Conservation (phyloP, 371 early-diverging fungal species). For the Syncephalastrum monosporum region DNA sequence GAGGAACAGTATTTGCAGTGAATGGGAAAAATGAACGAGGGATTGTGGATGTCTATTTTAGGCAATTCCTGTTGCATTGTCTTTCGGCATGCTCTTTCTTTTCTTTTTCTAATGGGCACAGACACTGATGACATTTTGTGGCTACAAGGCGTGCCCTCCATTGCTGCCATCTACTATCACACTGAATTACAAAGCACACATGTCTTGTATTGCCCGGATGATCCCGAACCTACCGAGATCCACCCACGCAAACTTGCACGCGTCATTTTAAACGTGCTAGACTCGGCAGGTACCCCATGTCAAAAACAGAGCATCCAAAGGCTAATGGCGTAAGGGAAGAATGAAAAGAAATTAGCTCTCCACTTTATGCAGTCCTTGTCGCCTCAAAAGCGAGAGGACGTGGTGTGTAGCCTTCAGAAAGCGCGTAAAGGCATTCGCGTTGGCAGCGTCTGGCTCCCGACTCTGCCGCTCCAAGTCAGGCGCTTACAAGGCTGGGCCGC, state of each 20-base stretch:
- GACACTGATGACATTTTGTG: constrained; percentile 10
- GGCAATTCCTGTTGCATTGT: not conserved
- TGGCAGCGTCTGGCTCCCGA: constrained; percentile 5
- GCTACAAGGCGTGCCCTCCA: constrained; percentile 14
- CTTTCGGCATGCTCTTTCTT: not conserved
- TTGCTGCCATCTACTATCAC: constrained; percentile 17
- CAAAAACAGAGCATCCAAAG: not conserved
- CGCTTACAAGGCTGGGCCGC: constrained; percentile 10
- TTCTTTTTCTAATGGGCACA: not conserved
- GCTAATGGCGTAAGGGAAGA: constrained; percentile 4
- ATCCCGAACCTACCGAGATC: not conserved
- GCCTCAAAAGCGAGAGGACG: constrained; percentile 6
- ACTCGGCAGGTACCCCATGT: constrained; percentile 11
- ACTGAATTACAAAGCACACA: constrained; percentile 4
- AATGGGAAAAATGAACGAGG: not conserved
- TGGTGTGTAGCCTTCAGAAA: constrained; percentile 13
- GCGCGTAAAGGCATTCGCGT: constrained; percentile 8
- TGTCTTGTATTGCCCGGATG: constrained; percentile 20
- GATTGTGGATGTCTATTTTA: constrained; percentile 1
- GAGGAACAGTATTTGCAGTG: too few relatives aligned
- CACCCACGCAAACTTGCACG: constrained; percentile 12
- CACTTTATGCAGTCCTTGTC: constrained; percentile 16
- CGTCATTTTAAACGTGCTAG: constrained; percentile 8
- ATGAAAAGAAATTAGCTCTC: constrained; percentile 17
- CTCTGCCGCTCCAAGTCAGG: constrained; percentile 8